A percentile compares a stretch with the other conserved stretches of the same genome.
These are phyloP conservation scores for Wallacemonas collosoma DNA, from an alignment of 208 protist species.

Conservation along the genomic window DNA sequence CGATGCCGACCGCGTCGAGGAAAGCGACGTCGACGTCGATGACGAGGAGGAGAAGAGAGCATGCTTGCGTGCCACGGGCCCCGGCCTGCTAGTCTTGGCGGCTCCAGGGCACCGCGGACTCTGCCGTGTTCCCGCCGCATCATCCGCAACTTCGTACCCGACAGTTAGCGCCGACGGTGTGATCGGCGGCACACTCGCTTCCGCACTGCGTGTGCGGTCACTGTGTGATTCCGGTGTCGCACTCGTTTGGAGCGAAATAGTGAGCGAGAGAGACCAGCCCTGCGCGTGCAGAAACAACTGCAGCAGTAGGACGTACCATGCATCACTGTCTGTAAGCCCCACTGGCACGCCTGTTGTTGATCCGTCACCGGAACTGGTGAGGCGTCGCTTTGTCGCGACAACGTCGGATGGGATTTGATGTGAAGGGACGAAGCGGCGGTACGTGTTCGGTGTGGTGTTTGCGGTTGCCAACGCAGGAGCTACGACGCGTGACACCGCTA, in stretches of 20 bases:
- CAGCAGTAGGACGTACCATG: slow-evolving; percentile 13
- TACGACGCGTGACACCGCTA: not conserved
- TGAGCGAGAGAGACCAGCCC: slow-evolving; percentile 1
- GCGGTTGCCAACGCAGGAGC: not conserved
- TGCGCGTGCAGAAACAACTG: not conserved
- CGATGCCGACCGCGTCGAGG: not conserved
- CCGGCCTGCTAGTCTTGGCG: not conserved
- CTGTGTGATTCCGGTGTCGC: not conserved
- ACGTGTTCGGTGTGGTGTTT: not conserved
- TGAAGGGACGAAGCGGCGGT: not conserved
- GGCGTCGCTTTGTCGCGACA: not conserved
- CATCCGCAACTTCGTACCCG: too few species aligned
- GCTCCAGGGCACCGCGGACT: too few species aligned
- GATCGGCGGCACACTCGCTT: too few species aligned
- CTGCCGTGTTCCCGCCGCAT: too few species aligned
- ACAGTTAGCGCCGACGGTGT: too few species aligned
- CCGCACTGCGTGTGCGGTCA: not conserved
- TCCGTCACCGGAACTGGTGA: too few species aligned
- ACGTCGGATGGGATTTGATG: not conserved
- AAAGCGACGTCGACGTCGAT: not conserved
- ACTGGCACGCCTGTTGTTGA: not conserved
- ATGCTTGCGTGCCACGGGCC: not conserved
- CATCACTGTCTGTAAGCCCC: not conserved
- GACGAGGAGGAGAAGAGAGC: slow-evolving; percentile 7
- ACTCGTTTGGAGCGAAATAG: not conserved